Conservation (phyloP, 2,329 filamentous ascomycete genomes). For the Aspergillus proliferans region DNA sequence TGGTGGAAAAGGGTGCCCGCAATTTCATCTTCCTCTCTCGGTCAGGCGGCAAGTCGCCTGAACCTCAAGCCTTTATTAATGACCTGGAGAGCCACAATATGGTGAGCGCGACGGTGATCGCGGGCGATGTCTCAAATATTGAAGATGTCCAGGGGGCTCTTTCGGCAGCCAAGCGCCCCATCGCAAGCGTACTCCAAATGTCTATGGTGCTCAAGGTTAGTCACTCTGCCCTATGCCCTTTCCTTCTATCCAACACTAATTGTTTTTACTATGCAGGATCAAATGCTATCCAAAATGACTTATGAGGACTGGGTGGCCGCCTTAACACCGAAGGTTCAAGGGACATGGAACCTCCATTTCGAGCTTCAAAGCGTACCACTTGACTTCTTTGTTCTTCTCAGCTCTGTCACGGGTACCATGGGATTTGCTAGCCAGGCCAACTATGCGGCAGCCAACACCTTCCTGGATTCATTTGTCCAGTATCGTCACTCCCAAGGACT, state of each 20-base stretch:
- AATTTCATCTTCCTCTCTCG: conserved; percentile 9
- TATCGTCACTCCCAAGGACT: conserved; percentile 16
- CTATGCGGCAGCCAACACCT: conserved; percentile 35
- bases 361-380: conserved; percentile 13
- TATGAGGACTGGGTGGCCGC: conserved; percentile 27
- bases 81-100: conserved; percentile 3
- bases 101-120: neutral
- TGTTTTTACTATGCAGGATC: neutral
- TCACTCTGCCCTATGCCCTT: conserved; percentile 1
- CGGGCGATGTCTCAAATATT: conserved; percentile 6
- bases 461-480: conserved; percentile 22
- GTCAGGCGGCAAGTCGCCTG: neutral
- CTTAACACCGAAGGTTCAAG: conserved; percentile 27
- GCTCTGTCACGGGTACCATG: conserved; percentile 28
- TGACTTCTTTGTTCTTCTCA: conserved; percentile 42
- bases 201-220: conserved; percentile 10
- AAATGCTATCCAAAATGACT: conserved; percentile 21
- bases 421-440: conserved; percentile 24
- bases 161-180: neutral
- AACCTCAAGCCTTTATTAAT: conserved; percentile 1
- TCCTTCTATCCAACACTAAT: too few species aligned
- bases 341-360: conserved; percentile 25
- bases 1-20: conserved; percentile 12
- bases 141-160: conserved; percentile 5
- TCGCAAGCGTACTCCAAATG: conserved; percentile 17